Evolutionary conservation across 768 basidiomycete species (phyloP), one percentile per base, ranked within the genome.

Genomic region (Rhodotorula sphaerocarpa): DNA sequence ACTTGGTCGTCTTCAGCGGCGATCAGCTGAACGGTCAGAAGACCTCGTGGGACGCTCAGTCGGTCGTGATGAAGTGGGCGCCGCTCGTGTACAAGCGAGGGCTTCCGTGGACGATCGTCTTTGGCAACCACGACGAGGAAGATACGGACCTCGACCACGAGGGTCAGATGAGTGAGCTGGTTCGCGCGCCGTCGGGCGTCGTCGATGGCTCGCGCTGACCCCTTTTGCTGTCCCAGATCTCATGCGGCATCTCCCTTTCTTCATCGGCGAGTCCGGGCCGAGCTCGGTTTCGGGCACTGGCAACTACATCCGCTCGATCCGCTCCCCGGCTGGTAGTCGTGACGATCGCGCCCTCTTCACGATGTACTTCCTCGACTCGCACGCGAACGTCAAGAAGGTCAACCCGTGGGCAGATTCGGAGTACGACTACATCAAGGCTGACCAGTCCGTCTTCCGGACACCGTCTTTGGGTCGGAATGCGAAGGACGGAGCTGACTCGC

Each of bases 51-150:
- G 90, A 95, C 65, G 79, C 88, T 2, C 83, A 84, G 70, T 87
- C 86, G 6, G 86, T 93, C 6, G 77, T 96, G 11, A 86, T 91
- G 20, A 96, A 96, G 75, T 92, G 92, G 71, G 84, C 89, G 0
- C 79, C 78, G 34, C 82, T 84, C 1, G 88, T 87, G 9, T 86
- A 85, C 20, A 82, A 84, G 18, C 81, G 84, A 50, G 75, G 80
- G 27, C 86, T 93, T 42, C 87, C 92, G 0, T 99, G 92, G 92
- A 83, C 89, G 6, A 86, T 84, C 0, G 81, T 96, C 4, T 92
- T 96, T 74, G 93, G 93, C 2, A 96, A 99, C 72, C 93, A 99
- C 74, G 93, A 96, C 69, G 81, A 83, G 47, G 86, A 91, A 63
- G 80, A 46, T 53, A 74, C 72, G 5, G 86, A 85, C 20, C 69